Base-by-base conservation (phyloP, 306 rosid species). In the Trifolium repens region DNA sequence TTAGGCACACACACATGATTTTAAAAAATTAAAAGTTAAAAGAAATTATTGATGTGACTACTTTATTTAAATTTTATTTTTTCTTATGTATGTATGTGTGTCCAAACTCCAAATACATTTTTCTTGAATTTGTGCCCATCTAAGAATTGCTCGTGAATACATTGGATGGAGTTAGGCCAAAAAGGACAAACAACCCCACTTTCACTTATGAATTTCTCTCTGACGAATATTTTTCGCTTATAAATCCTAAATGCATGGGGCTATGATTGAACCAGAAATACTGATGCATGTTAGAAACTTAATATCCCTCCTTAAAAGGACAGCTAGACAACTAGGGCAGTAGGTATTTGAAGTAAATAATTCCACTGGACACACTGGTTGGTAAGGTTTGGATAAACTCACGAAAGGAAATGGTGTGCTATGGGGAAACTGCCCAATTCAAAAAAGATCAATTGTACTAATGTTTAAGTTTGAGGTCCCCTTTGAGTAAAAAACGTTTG, bases 401-500 rank as follows among this genome's bases (percentile, higher is more conserved):
- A 70, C 49, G 15, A 43, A 43, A 43, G 15, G 32, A 54, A 69
- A 74, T 68, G 82, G 68, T 34, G 84, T 73, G 87, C 55, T 15
- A 49, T 49, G 55, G 4, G 55, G 82, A 62, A 77, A 81, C 87
- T 85, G 53, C 89, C 91, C 89, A 86, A 86, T 87, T 86, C 83
- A 46, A 75, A 77, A 81, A 78, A 64, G 69, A 76, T 74, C 71
- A 57, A 22, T 42, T 57, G 52, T 32, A 30, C 34, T 69, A 75
- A 69, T 74, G 49, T 43, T 43, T 13, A 46, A 46, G 24, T 67
- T 83, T 77, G 78, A 66, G 88, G 84, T 61, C 88, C 81, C 83
- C 68, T 42, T 39, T 39, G 42, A 39, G 42, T 39, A 7, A 39
- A 37, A 39, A 7, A 46, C 1, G 24, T 67, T 83, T 74, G 78